Conservation (phyloP, 441 rosid species). For the Adansonia rubrostipa region DNA sequence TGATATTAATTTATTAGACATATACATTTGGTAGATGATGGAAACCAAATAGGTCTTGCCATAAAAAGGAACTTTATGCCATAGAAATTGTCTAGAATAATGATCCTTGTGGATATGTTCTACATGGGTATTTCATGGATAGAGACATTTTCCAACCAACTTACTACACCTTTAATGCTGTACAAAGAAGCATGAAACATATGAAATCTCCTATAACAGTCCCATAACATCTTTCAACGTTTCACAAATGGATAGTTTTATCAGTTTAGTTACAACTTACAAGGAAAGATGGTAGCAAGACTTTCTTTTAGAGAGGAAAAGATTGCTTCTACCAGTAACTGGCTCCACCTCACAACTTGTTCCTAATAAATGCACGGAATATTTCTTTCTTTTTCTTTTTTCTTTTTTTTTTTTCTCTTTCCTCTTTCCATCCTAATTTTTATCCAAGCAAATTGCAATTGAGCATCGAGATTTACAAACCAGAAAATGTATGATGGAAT, state of each 20-base stretch:
- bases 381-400: neutral
- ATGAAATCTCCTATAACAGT: slow-evolving; percentile 10
- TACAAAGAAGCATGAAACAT: neutral
- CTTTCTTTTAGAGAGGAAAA: slow-evolving; percentile 5
- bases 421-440: neutral
- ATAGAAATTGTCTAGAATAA: neutral
- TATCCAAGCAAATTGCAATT: slow-evolving; percentile 1
- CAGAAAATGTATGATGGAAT: neutral
- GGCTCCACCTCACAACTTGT: neutral
- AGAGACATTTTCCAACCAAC: neutral
- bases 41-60: neutral
- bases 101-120: neutral
- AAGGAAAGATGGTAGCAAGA: slow-evolving; percentile 3
- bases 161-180: neutral
- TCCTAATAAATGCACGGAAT: neutral
- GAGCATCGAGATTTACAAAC: neutral
- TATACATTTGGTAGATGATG: neutral
- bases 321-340: neutral
- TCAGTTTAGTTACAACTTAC: neutral
- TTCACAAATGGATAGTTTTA: neutral
- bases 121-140: neutral
- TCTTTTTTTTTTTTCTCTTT: neutral
- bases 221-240: neutral
- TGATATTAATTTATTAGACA: neutral
- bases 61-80: neutral